These are phyloP conservation scores for Leccinum solheimii DNA, from an alignment of 1,284 basidiomycete species.

Conservation along the genomic window DNA sequence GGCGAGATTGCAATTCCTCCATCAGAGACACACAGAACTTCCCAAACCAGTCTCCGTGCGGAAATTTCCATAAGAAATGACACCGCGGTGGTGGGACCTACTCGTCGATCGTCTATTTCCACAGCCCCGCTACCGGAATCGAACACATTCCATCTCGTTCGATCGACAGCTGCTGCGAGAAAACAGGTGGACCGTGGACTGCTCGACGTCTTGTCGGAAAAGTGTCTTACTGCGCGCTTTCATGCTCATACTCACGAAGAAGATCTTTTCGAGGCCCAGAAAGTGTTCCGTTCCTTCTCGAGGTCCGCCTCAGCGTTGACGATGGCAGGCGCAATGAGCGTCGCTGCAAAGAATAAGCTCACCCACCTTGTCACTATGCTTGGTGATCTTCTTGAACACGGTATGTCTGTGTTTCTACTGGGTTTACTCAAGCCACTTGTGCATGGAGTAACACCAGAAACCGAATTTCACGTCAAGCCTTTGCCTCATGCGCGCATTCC, in stretches of 20 bases:
- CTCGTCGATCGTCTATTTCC: slow-evolving; percentile 52
- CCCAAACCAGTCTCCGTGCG: background rate
- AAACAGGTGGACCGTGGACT: slow-evolving; percentile 67
- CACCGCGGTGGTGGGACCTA: slow-evolving; percentile 31
- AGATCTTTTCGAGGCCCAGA: slow-evolving; percentile 60
- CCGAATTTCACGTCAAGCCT: slow-evolving; percentile 96
- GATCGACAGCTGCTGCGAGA: slow-evolving; percentile 68
- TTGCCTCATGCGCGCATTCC: slow-evolving; percentile 97
- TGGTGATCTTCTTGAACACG: slow-evolving; percentile 89
- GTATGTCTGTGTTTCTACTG: slow-evolving; percentile 43
- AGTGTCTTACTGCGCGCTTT: slow-evolving; percentile 58
- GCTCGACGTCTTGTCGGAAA: slow-evolving; percentile 67
- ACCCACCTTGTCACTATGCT: slow-evolving; percentile 84
- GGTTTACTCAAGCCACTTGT: slow-evolving; percentile 1
- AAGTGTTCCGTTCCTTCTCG: slow-evolving; percentile 42
- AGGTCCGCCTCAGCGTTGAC: slow-evolving; percentile 52
- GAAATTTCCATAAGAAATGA: slow-evolving; percentile 24
- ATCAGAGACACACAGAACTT: background rate
- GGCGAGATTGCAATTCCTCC: slow-evolving; percentile 11
- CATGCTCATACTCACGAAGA: slow-evolving; percentile 61
- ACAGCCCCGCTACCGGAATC: slow-evolving; percentile 50
- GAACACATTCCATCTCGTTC: slow-evolving; percentile 65
- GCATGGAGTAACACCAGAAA: slow-evolving; percentile 57
- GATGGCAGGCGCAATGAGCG: slow-evolving; percentile 51
- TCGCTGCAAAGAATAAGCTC: slow-evolving; percentile 57